These are phyloP conservation scores for Crithidia brevicula DNA, from an alignment of 208 protist species.

Conservation along the genomic window DNA sequence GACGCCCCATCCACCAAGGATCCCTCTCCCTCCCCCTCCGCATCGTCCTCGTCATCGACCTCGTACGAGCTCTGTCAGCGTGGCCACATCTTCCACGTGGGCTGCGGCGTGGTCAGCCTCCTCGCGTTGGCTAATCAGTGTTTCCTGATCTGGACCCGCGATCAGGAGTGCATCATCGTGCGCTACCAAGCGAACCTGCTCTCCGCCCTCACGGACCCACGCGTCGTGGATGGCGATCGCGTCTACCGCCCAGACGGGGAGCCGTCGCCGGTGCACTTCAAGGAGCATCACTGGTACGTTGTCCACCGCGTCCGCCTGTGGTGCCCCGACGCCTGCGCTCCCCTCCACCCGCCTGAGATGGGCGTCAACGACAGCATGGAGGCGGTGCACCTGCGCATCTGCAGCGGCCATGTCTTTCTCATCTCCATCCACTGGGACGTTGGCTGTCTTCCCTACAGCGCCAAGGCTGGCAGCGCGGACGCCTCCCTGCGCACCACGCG, in stretches of 20 bases:
- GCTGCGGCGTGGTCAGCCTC: conserved; percentile 49
- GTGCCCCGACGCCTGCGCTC: conserved; percentile 20
- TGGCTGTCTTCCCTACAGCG: conserved; percentile 1
- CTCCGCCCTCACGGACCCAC: not conserved
- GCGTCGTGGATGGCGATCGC: not conserved
- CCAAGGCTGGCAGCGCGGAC: not conserved
- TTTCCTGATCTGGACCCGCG: conserved; percentile 62
- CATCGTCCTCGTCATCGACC: not conserved
- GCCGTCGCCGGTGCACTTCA: conserved; percentile 24
- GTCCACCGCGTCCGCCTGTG: conserved; percentile 26
- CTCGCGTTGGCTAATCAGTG: conserved; percentile 69
- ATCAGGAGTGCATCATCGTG: conserved; percentile 60
- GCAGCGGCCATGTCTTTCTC: conserved; percentile 25
- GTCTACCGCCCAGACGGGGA: conserved; percentile 15
- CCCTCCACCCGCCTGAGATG: conserved; percentile 18
- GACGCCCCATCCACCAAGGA: not conserved
- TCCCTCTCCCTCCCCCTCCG: not conserved
- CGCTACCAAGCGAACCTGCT: conserved; percentile 78
- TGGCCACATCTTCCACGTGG: conserved; percentile 59
- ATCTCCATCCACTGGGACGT: conserved; percentile 22
- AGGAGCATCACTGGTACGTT: conserved; percentile 40
- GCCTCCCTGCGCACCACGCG: conserved; percentile 30
- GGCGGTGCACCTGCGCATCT: conserved; percentile 31
- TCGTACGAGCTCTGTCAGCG: conserved; percentile 1
- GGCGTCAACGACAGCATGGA: conserved; percentile 31